Base-by-base conservation (phyloP, 1,139 yeast genomes). In the Kodamaea arcana region DNA sequence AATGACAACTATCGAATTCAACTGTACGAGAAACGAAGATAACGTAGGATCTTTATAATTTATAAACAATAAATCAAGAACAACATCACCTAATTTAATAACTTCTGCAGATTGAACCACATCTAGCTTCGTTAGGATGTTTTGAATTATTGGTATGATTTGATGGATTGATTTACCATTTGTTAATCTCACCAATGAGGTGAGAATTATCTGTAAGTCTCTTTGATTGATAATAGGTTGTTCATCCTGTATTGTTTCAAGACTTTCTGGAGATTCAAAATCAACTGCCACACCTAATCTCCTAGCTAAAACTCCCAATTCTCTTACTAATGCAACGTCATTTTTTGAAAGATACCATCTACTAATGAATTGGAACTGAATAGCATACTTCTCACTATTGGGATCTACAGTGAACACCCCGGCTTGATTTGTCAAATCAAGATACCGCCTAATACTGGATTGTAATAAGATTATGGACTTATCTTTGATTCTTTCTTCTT, bases 391-490 rank as follows among this genome's bases (percentile, higher is more conserved):
- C 13, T 8, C 17, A 15, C 12, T 27, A 13, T 15, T 10, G 8
- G 36, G 47, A 22, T 15, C 31, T n/a, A 23, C 32, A 28, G 24
- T 46, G 33, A 37, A 29, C 2, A 23, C 37, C 9, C 29, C 34
- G 24, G 50, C 55, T 30, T 42, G 40, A 2, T 33, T 24, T n/a
- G 38, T 38, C 27, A 64, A 47, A 9, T 58, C 62, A 4, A 70
- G 43, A 40, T 62, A 62, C 24, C 65, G 51, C 29, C 74, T 54
- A 4, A 78, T 58, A 13, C 62, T 48, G 8, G 58, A 48, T 49
- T 84, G 94, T 24, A 90, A 56, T 6, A 55, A 40, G 1, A 53
- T 40, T 0, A 80, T 79, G 2, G 83, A 73, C 27, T 56, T 62
- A 27, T 69, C 75, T 36, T 68, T 69, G 12, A 59, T 55, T 23